Conservation (phyloP, 75 land plant genomes). For the Cupressus sempervirens region DNA sequence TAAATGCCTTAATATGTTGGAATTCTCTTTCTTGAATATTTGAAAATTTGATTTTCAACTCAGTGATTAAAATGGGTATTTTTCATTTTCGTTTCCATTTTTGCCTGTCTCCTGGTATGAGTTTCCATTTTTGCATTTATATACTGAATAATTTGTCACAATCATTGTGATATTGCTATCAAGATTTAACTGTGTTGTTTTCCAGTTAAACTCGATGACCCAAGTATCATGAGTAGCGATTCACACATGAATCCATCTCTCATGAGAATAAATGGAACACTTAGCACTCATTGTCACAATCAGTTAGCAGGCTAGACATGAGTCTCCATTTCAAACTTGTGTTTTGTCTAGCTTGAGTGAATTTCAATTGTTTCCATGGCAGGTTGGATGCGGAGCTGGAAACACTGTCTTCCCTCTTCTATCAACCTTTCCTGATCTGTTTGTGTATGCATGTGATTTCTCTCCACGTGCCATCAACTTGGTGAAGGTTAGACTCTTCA, state of each 20-base stretch:
- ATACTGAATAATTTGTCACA: neutral
- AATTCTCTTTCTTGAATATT: neutral
- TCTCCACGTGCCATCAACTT: conserved; percentile 84
- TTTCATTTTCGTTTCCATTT: neutral
- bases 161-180: no score
- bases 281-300: neutral
- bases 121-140: conserved; percentile 3
- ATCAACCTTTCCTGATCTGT: conserved; percentile 66
- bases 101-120: neutral
- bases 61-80: neutral
- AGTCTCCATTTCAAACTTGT: neutral
- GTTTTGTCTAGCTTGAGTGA: neutral
- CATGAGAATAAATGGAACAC: no score
- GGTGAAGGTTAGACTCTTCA: conserved; percentile 65
- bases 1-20: neutral
- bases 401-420: conserved; percentile 84
- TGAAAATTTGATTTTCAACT: neutral
- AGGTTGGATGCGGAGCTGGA: conserved; percentile 99
- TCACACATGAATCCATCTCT: no score
- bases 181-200: no score
- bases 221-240: no score
- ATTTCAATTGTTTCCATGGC: conserved; percentile 1
- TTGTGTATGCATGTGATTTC: conserved; percentile 95
- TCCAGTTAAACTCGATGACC: no score
- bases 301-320: neutral